phyloP scores from a whole-genome alignment of 768 basidiomycete genomes.

The Mycena pura region DNA sequence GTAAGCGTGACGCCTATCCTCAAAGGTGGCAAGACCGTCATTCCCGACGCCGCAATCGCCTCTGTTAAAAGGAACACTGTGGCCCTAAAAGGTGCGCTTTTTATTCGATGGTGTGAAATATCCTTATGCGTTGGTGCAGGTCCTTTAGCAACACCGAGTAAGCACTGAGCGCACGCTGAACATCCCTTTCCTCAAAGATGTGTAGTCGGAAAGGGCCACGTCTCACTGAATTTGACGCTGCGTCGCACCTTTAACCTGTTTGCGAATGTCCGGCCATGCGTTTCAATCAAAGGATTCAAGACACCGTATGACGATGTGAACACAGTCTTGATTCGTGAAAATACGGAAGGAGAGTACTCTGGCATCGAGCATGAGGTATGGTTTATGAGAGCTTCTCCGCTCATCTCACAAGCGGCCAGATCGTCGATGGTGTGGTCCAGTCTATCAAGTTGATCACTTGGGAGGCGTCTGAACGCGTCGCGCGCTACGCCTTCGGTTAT shows the following conservation, averaged over 20 bases:
- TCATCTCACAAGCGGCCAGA: slow-evolving; percentile 4
- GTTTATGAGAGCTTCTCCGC: slow-evolving; percentile 35
- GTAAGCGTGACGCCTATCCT: slow-evolving; percentile 94
- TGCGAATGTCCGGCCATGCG: slow-evolving; percentile 97
- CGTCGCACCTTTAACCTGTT: slow-evolving; percentile 98
- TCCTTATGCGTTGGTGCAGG: slow-evolving; percentile 49
- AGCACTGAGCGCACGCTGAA: slow-evolving; percentile 49
- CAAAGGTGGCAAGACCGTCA: slow-evolving; percentile 95
- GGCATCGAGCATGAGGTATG: slow-evolving; percentile 98
- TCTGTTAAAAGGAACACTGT: slow-evolving; percentile 98
- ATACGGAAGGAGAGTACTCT: slow-evolving; percentile 99
- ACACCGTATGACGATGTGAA: slow-evolving; percentile 99
- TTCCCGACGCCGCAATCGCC: slow-evolving; percentile 89
- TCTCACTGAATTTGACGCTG: slow-evolving; percentile 96
- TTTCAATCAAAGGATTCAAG: slow-evolving; percentile 95
- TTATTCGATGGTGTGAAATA: neutral
- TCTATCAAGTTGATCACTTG: slow-evolving; percentile 99
- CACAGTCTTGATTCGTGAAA: slow-evolving; percentile 98
- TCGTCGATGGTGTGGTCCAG: slow-evolving; percentile 95
- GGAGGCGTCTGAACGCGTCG: slow-evolving; percentile 98
- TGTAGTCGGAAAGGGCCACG: slow-evolving; percentile 97
- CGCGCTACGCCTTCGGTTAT: slow-evolving; percentile 98
- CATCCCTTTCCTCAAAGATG: slow-evolving; percentile 17
- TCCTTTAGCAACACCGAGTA: slow-evolving; percentile 96
- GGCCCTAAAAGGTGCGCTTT: slow-evolving; percentile 85